A percentile compares a stretch with the other conserved stretches of the same genome.
phyloP scores from a whole-genome alignment of 768 basidiomycete species.

The Agrocybe pediades region DNA sequence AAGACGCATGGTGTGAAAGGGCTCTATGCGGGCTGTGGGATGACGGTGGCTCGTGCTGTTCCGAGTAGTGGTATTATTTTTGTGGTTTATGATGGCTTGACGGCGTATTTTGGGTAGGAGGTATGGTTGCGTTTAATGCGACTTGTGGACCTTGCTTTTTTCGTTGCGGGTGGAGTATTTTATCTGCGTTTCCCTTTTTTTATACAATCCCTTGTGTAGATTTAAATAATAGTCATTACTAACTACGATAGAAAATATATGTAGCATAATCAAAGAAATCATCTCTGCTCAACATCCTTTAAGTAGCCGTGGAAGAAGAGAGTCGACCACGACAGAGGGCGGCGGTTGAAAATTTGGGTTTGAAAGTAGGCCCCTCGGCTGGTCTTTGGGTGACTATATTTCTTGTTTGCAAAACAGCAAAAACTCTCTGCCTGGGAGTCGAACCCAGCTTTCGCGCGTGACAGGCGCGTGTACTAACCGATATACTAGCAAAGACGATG shows the following conservation, averaged over 20 bases:
- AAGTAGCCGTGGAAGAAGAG: no score
- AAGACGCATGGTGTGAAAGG: slow-evolving; percentile 75
- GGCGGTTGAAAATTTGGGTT: no score
- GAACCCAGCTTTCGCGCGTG: slow-evolving; percentile 27
- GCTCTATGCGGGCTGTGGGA: slow-evolving; percentile 90
- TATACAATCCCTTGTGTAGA: no score
- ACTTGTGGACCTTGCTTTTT: no score
- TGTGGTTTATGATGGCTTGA: slow-evolving; percentile 83
- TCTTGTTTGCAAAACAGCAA: not conserved
- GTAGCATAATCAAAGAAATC: not conserved
- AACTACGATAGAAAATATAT: not conserved
- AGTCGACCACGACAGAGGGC: no score
- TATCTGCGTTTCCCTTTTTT: no score
- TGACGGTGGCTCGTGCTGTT: slow-evolving; percentile 83
- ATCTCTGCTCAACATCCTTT: not conserved
- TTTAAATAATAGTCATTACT: not conserved
- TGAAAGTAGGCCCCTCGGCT: no score
- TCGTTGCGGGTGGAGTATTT: no score
- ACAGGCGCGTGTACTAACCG: slow-evolving; percentile 26
- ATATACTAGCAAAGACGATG: slow-evolving; percentile 17
- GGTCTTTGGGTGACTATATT: no score
- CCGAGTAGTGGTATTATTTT: slow-evolving; percentile 94
- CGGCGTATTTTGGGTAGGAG: slow-evolving; percentile 39
- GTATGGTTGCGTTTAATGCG: no score
- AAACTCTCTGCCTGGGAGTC: slow-evolving; percentile 20